Evolutionary conservation across 495 filamentous ascomycete genomes (phyloP).

Genomic region (Achaetomiella virescens): DNA sequence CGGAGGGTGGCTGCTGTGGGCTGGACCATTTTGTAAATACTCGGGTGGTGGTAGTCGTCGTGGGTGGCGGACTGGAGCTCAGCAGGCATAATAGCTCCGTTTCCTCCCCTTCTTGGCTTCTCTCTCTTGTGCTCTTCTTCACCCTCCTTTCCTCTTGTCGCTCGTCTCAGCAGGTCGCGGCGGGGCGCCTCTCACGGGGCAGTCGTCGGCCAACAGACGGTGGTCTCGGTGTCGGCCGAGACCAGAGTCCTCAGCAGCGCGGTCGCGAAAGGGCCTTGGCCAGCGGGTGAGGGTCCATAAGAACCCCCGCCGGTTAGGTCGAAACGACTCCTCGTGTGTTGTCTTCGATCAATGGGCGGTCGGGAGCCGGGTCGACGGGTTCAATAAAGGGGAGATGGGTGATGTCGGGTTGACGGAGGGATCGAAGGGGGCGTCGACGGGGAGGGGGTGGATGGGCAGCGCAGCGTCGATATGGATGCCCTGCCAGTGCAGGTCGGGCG

Average conservation of each 20-base stretch:
- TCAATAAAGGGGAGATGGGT: neutral
- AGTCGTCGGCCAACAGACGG: conserved; percentile 39
- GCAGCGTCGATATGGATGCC: conserved; percentile 10
- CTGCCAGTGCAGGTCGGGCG: conserved; percentile 11
- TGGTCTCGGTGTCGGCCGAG: conserved; percentile 35
- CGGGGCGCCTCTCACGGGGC: conserved; percentile 19
- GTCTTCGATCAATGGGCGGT: neutral
- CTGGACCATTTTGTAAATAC: conserved; percentile 31
- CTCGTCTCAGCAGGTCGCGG: conserved; percentile 22
- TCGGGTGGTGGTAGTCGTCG: conserved; percentile 26
- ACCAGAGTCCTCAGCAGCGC: conserved; percentile 54
- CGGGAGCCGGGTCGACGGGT: neutral
- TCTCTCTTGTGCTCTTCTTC: conserved; percentile 13
- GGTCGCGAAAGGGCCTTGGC: conserved; percentile 49
- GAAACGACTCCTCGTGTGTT: neutral
- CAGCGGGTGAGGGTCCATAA: conserved; percentile 59
- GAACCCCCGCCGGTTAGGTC: conserved; percentile 26
- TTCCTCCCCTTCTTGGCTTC: neutral
- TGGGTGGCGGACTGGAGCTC: conserved; percentile 26
- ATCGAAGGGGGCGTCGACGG: neutral
- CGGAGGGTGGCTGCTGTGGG: conserved; percentile 24
- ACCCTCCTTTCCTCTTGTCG: conserved; percentile 18
- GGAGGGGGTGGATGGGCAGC: conserved; percentile 1
- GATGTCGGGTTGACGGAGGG: neutral
- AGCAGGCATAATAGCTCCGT: conserved; percentile 43